Percentiles rank a stretch among this genome's conserved stretches.
Evolutionary conservation across 805 yeast species (phyloP).

Genomic region (Saccharomyces mikatae): DNA sequence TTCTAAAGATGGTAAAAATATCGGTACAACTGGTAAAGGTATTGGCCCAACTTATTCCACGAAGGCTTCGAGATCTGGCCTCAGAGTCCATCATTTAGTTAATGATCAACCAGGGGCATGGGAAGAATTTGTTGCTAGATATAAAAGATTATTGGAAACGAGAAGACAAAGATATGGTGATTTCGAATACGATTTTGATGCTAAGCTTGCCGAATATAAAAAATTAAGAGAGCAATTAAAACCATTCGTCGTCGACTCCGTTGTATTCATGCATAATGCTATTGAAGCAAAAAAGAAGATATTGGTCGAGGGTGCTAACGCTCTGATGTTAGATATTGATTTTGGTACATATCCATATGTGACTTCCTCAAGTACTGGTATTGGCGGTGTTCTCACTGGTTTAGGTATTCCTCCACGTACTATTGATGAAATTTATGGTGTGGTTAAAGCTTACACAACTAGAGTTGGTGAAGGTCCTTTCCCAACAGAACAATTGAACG

Average conservation of each 20-base stretch:
- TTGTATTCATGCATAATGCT: conserved; percentile 75
- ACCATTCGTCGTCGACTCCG: conserved; percentile 92
- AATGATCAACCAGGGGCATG: conserved; percentile 85
- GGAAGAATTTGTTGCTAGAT: conserved; percentile 78
- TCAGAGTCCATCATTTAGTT: conserved; percentile 92
- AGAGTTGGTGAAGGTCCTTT: conserved; percentile 99
- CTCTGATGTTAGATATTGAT: conserved; percentile 93
- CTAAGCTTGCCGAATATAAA: conserved; percentile 71
- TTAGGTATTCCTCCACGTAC: conserved; percentile 89
- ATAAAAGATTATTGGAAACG: conserved; percentile 67
- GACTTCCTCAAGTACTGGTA: conserved; percentile 90
- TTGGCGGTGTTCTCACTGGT: conserved; percentile 97
- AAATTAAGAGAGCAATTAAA: conserved; percentile 61
- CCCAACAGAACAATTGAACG: conserved; percentile 94
- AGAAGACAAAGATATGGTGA: conserved; percentile 89
- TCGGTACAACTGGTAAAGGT: conserved; percentile 98
- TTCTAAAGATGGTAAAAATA: conserved; percentile 57
- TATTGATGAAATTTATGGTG: conserved; percentile 81
- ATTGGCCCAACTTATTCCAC: conserved; percentile 98
- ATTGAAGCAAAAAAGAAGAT: conserved; percentile 72
- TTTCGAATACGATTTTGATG: conserved; percentile 78
- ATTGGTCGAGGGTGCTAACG: conserved; percentile 95
- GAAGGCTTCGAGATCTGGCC: conserved; percentile 92
- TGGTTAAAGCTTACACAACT: conserved; percentile 96
- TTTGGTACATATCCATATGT: conserved; percentile 98